phyloP scores from a whole-genome alignment of 169 alveolate species.

The Cryptosporidium parvum region DNA sequence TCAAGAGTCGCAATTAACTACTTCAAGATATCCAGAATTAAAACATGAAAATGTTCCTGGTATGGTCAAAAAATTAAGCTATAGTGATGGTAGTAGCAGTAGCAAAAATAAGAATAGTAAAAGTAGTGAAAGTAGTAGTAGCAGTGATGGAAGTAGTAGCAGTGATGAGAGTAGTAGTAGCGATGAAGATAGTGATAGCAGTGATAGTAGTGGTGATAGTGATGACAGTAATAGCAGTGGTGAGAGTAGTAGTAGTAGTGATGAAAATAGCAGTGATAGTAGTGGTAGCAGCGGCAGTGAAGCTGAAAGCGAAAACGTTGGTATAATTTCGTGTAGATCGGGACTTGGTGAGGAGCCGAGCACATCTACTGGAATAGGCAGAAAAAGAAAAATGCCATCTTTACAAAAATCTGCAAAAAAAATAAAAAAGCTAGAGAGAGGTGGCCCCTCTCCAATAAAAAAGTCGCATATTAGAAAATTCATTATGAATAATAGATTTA shows the following conservation, averaged over 20 bases:
- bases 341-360: background rate
- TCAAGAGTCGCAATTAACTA: background rate
- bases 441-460: background rate
- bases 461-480: background rate
- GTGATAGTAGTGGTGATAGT: background rate
- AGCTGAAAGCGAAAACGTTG: background rate
- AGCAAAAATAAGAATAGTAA: background rate
- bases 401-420: background rate
- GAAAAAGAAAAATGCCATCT: background rate
- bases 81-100: background rate
- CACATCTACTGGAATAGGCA: background rate
- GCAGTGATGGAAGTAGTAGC: background rate
- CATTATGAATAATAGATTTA: background rate
- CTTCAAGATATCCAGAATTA: background rate
- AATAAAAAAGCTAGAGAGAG: background rate
- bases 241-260: background rate
- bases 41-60: background rate
- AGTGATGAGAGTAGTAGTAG: background rate
- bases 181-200: background rate
- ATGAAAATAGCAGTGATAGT: background rate
- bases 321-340: background rate
- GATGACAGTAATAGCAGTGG: background rate
- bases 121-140: background rate
- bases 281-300: background rate
- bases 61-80: background rate